These are phyloP conservation scores for Pythium aristosporum DNA, from an alignment of 352 stramenopile species.

Conservation along the genomic window DNA sequence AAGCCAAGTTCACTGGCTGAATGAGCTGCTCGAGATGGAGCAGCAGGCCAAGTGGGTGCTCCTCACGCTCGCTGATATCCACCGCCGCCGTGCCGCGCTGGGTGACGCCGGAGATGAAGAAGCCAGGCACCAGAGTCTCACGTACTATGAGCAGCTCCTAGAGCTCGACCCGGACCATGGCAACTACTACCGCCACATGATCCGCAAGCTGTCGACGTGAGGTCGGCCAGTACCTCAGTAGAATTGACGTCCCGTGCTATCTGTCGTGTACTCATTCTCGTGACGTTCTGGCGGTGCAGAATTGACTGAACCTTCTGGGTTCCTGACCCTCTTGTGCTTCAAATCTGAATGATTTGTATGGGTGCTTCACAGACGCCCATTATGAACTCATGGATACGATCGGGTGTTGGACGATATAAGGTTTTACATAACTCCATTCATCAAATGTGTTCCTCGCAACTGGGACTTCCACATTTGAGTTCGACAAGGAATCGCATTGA, in stretches of 20 bases:
- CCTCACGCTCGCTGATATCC: slow-evolving; percentile 57
- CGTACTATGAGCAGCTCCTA: slow-evolving; percentile 50
- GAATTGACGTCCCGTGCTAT: not conserved
- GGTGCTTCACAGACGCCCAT: too few relatives aligned
- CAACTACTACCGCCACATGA: slow-evolving; percentile 66
- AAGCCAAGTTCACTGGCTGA: slow-evolving; percentile 78
- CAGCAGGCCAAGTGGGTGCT: slow-evolving; percentile 70
- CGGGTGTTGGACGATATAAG: too few relatives aligned
- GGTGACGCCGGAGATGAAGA: slow-evolving; percentile 27
- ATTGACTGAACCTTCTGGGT: too few relatives aligned
- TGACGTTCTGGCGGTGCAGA: too few relatives aligned
- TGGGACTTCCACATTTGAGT: too few relatives aligned
- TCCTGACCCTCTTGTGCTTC: too few relatives aligned
- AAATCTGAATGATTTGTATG: too few relatives aligned
- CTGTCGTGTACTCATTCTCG: not conserved
- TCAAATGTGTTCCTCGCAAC: too few relatives aligned
- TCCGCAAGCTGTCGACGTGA: slow-evolving; percentile 25
- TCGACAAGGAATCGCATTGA: too few relatives aligned
- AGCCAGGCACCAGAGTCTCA: slow-evolving; percentile 40
- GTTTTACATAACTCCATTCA: too few relatives aligned
- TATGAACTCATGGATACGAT: too few relatives aligned
- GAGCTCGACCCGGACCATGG: slow-evolving; percentile 57
- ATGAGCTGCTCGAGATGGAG: slow-evolving; percentile 84
- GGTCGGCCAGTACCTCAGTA: not conserved
- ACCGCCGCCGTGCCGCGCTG: slow-evolving; percentile 33